These are phyloP conservation scores for Daldinia childiae DNA, from an alignment of 495 filamentous ascomycete genomes.

Conservation along the genomic window DNA sequence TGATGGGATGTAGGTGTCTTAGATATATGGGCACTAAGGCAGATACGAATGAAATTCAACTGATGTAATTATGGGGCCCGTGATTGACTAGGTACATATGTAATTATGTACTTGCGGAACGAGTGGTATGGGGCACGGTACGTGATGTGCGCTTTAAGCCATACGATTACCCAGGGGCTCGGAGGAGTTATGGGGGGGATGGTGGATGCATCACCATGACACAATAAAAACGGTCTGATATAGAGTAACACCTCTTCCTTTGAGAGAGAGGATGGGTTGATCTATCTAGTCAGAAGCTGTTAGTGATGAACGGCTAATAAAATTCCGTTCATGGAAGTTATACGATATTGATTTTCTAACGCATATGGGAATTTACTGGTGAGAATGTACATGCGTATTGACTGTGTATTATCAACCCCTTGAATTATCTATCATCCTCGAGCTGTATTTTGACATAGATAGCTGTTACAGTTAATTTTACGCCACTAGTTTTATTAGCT, in stretches of 20 bases:
- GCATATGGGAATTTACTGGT: too few relatives aligned
- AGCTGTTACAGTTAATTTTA: too few relatives aligned
- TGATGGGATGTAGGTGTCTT: slow-evolving; percentile 3
- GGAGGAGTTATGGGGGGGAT: background rate
- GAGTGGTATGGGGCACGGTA: background rate
- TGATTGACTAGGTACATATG: too few relatives aligned
- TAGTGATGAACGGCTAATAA: background rate
- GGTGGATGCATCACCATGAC: background rate
- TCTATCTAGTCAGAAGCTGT: background rate
- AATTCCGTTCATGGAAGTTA: background rate
- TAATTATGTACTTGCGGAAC: background rate
- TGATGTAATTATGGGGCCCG: background rate
- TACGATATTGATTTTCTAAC: too few relatives aligned
- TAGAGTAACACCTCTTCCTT: background rate
- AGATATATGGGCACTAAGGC: slow-evolving; percentile 3
- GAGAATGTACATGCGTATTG: too few relatives aligned
- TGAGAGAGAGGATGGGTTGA: background rate
- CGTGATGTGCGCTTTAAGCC: background rate
- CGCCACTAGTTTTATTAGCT: too few relatives aligned
- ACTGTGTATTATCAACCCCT: too few relatives aligned
- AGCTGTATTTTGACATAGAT: too few relatives aligned
- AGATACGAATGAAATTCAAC: slow-evolving; percentile 28
- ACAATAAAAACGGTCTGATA: background rate
- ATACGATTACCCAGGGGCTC: background rate
- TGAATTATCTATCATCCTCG: too few relatives aligned